Base-by-base conservation (phyloP, 2,329 filamentous ascomycete genomes). In the Polychaeton citri region DNA sequence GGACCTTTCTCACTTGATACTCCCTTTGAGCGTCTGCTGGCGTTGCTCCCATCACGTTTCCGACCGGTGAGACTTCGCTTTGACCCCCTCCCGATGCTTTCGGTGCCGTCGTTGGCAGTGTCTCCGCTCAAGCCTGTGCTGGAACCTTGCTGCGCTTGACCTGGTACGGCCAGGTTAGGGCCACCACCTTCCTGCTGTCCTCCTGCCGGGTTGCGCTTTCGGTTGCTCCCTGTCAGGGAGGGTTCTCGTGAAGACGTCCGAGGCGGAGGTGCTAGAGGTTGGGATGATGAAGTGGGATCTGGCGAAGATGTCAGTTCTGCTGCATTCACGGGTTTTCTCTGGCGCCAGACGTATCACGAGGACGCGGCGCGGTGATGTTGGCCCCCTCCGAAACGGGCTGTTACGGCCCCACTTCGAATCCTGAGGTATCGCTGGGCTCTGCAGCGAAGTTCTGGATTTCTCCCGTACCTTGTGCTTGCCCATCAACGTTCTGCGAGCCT, bases 11-110 rank as follows among this genome's bases (percentile, higher is more conserved):
- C 63, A 32, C 49, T 54, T 15, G 54, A 47, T 26, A 54, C 48
- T 10, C 43, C 37, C 15, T 60, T 57, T 21, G 59, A 63, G 41
- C 57, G 61, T 49, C 62, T 64, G 53, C 63, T 67, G 18, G 61
- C 58, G 13, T 57, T 60, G 51, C 65, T 68, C 7, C 53, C 57
- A 24, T 63, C 61, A 43, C 63, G 57, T 43, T 60, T 57, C 43
- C 61, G 61, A 39, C 58, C 61, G 38, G 58, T 57, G 34, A 65
- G 55, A 47, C 64, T 68, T 37, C 64, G 59, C 49, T 66, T 57
- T 18, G 40, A 43, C 18, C 38, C 37, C 20, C 38, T 37, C 21
- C 36, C 30, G 10, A 32, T 18, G 19, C 36, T 38, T 19, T 38
- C 36, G 19, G 20, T 30, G 26, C 21, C 31, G 34, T 35, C 32